Conservation (phyloP, 352 stramenopile species). For the Pythium folliculosum region DNA sequence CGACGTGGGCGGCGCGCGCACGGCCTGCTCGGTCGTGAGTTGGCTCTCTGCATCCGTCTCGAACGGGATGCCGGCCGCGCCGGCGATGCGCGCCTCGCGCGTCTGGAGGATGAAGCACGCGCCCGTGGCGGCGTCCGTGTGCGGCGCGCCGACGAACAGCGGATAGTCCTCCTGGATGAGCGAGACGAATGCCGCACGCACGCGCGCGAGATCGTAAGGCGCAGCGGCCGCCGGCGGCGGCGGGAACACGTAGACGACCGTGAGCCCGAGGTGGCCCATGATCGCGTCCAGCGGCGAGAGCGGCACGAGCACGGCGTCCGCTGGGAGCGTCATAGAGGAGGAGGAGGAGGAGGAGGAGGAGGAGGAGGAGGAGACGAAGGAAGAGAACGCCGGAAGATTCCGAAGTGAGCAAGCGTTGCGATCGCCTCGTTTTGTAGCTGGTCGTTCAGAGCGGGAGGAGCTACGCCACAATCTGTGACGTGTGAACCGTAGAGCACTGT, state of each 20-base stretch:
- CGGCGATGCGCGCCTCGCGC: not conserved
- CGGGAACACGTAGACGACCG: slow-evolving; percentile 60
- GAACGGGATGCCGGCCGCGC: slow-evolving; percentile 41
- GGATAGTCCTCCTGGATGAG: slow-evolving; percentile 51
- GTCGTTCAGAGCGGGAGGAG: not conserved
- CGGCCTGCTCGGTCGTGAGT: slow-evolving; percentile 40
- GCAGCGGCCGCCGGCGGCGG: slow-evolving; percentile 2
- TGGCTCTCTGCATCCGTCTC: slow-evolving; percentile 20
- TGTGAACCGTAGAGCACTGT: not conserved
- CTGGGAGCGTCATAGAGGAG: not conserved
- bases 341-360: not conserved
- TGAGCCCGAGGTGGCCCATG: slow-evolving; percentile 48
- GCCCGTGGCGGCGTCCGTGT: slow-evolving; percentile 32
- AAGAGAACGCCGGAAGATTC: not conserved
- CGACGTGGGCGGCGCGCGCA: slow-evolving; percentile 33
- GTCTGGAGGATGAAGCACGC: slow-evolving; percentile 40
- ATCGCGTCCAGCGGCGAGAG: slow-evolving; percentile 55
- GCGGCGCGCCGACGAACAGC: slow-evolving; percentile 40
- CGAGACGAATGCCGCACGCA: slow-evolving; percentile 38
- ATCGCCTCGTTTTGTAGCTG: not conserved
- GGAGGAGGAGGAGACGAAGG: not conserved
- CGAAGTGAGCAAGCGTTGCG: not conserved
- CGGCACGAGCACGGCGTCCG: slow-evolving; percentile 11
- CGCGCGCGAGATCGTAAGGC: slow-evolving; percentile 41
- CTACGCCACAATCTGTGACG: not conserved